phyloP scores from a whole-genome alignment of 805 yeast species.

The Candida lessepsii region DNA sequence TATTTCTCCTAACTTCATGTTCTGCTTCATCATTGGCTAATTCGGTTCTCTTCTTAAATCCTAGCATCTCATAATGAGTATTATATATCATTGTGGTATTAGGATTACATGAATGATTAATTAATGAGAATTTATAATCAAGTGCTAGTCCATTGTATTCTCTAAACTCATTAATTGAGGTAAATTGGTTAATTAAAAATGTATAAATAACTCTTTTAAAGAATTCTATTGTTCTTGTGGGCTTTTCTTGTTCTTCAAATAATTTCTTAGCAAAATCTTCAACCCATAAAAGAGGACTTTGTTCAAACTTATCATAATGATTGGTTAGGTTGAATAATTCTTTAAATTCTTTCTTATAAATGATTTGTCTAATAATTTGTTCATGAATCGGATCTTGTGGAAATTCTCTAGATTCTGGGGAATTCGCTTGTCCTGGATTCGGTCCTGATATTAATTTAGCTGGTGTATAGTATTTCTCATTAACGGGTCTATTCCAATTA shows the following conservation, averaged over 20 bases:
- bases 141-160: slow-evolving; percentile 27
- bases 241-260: background rate
- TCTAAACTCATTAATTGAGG: slow-evolving; percentile 21
- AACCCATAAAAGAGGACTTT: background rate
- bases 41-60: background rate
- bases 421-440: background rate
- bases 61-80: slow-evolving; percentile 3
- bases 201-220: slow-evolving; percentile 12
- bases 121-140: slow-evolving; percentile 36
- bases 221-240: background rate
- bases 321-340: background rate
- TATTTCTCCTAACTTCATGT: background rate
- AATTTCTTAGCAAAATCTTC: slow-evolving; percentile 2
- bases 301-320: slow-evolving; percentile 3
- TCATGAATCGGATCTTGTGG: slow-evolving; percentile 2
- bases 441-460: slow-evolving; percentile 3
- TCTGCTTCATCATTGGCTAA: background rate
- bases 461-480: slow-evolving; percentile 5
- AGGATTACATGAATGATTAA: slow-evolving; percentile 43
- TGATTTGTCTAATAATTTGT: background rate
- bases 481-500: slow-evolving; percentile 6
- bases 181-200: slow-evolving; percentile 28
- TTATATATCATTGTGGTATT: slow-evolving; percentile 21
- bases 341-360: background rate
- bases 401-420: background rate